phyloP scores from a whole-genome alignment of 2,329 filamentous ascomycete species.

The Leptodontidium sp. region DNA sequence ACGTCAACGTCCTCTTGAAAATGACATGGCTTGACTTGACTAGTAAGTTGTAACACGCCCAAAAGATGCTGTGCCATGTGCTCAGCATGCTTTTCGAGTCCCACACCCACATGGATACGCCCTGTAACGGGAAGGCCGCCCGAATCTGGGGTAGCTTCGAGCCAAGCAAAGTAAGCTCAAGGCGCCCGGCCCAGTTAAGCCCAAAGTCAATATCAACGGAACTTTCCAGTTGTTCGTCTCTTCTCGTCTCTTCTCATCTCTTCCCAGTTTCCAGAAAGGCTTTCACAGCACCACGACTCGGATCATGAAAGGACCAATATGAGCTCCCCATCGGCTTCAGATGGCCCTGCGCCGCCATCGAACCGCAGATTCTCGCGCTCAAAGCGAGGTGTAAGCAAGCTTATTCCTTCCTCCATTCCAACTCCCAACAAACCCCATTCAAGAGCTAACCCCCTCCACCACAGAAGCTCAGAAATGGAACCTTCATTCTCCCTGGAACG shows the following conservation, averaged over 20 bases:
- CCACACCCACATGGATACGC: background rate
- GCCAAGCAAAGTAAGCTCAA: background rate
- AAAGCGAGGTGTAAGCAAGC: slow-evolving; percentile 40
- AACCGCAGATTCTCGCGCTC: slow-evolving; percentile 37
- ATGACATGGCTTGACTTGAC: background rate
- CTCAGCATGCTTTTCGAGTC: background rate
- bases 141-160: slow-evolving; percentile 26
- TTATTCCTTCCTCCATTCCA: background rate
- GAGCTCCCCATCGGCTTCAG: slow-evolving; percentile 44
- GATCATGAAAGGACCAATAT: slow-evolving; percentile 41
- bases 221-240: background rate
- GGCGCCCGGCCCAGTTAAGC: background rate
- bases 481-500: slow-evolving; percentile 85
- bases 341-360: slow-evolving; percentile 39
- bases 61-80: background rate
- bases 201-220: background rate
- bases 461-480: slow-evolving; percentile 81
- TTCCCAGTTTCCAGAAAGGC: background rate
- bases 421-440: background rate
- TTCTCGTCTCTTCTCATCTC: background rate
- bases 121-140: background rate
- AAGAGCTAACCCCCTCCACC: slow-evolving; percentile 19
- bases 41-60: background rate
- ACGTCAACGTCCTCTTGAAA: background rate
- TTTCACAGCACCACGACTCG: slow-evolving; percentile 10